A percentile compares a stretch with the other conserved stretches of the same genome.
Conservation (phyloP, 495 filamentous ascomycete genomes). For the Neurospora sublineolata region DNA sequence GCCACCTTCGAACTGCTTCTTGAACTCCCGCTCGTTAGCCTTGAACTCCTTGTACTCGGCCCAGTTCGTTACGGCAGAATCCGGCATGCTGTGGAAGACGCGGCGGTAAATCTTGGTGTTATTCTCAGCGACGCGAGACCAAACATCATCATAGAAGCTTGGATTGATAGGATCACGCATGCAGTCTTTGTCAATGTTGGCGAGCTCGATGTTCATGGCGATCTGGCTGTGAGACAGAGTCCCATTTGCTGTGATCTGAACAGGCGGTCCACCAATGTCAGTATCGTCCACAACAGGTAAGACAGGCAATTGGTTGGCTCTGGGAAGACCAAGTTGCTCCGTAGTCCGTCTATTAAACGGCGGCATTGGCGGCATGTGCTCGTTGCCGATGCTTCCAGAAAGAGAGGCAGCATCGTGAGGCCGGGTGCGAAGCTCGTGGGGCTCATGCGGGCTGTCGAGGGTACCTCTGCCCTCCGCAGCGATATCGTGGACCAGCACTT, state of each 20-base stretch:
- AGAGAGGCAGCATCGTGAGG: conserved; percentile 5
- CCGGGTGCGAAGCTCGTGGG: conserved; percentile 15
- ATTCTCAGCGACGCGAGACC: conserved; percentile 81
- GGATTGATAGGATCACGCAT: conserved; percentile 73
- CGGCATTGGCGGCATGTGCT: conserved; percentile 39
- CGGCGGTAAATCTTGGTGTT: conserved; percentile 87
- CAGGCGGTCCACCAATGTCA: conserved; percentile 62
- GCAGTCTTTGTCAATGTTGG: conserved; percentile 41
- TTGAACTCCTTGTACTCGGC: conserved; percentile 84
- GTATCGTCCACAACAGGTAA: conserved; percentile 61
- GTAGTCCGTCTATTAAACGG: conserved; percentile 39
- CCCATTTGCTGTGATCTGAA: conserved; percentile 31
- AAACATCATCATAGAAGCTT: conserved; percentile 74
- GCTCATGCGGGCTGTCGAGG: conserved; percentile 34
- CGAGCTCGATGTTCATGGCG: conserved; percentile 53
- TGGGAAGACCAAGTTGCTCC: conserved; percentile 43
- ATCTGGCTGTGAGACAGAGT: conserved; percentile 37
- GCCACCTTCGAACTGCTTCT: conserved; percentile 45
- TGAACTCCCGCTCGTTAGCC: conserved; percentile 68
- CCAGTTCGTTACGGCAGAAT: conserved; percentile 89
- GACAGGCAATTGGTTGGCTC: conserved; percentile 53
- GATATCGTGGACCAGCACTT: conserved; percentile 52
- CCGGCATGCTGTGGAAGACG: conserved; percentile 95
- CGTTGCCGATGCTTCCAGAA: conserved; percentile 24
- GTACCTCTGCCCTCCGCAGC: conserved; percentile 51